A percentile compares a stretch with the other conserved stretches of the same genome.
phyloP scores from a whole-genome alignment of 192 early-diverging fungal species.

The Coemansia asiatica region DNA sequence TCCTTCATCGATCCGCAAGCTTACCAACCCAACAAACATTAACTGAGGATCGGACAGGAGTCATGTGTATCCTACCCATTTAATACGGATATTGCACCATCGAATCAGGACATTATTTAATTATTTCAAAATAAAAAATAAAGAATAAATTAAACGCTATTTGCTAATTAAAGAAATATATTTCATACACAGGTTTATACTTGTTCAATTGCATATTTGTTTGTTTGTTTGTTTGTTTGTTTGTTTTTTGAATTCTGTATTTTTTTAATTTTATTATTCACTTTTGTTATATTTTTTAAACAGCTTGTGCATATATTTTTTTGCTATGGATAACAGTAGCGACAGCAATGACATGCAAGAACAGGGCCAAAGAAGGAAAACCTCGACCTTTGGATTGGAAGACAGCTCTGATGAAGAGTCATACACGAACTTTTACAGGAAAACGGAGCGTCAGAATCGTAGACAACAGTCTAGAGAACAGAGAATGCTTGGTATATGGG shows the following conservation, averaged over 20 bases:
- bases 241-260: no score
- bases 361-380: background rate
- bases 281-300: no score
- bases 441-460: background rate
- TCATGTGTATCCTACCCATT: background rate
- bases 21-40: slow-evolving; percentile 53
- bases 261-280: no score
- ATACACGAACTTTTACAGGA: background rate
- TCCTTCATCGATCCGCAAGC: slow-evolving; percentile 62
- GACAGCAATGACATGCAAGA: background rate
- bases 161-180: no score
- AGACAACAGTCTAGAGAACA: slow-evolving; percentile 23
- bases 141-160: no score
- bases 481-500: slow-evolving; percentile 48
- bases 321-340: no score
- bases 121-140: no score
- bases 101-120: no score
- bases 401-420: slow-evolving; percentile 44
- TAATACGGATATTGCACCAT: background rate
- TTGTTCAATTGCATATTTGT: no score
- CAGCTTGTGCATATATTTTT: no score
- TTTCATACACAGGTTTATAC: no score
- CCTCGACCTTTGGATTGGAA: slow-evolving; percentile 14
- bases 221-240: no score
- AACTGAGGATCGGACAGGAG: slow-evolving; percentile 28